Percentiles rank a stretch among this genome's conserved stretches.
phyloP scores from a whole-genome alignment of 441 rosid species.

The Geranium incanum region DNA sequence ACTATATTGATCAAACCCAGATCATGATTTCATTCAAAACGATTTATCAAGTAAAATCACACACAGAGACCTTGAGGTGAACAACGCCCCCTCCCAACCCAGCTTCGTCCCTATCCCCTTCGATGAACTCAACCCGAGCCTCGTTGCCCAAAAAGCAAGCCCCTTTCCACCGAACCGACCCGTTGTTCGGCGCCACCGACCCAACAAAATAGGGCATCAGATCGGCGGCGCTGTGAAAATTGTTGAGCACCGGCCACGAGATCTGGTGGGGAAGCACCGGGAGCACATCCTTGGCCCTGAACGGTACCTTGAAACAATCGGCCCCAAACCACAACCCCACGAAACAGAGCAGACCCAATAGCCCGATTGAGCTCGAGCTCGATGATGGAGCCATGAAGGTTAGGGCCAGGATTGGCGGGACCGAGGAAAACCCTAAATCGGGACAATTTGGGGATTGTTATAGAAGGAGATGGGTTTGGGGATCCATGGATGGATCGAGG shows the following conservation, averaged over 20 bases:
- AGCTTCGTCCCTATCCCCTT: slow-evolving; percentile 43
- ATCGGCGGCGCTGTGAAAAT: slow-evolving; percentile 72
- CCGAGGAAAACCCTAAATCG: slow-evolving; percentile 27
- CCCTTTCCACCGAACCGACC: slow-evolving; percentile 71
- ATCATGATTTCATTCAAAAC: not conserved
- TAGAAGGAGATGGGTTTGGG: not conserved
- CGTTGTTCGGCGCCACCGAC: slow-evolving; percentile 51
- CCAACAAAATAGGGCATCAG: slow-evolving; percentile 74
- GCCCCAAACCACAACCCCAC: slow-evolving; percentile 44
- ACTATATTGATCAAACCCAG: not conserved
- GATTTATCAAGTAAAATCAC: slow-evolving; percentile 3
- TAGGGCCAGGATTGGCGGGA: slow-evolving; percentile 4
- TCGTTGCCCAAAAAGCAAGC: slow-evolving; percentile 79
- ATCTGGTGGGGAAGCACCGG: slow-evolving; percentile 75
- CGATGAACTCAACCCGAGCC: slow-evolving; percentile 59
- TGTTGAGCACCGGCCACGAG: slow-evolving; percentile 88
- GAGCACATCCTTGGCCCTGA: slow-evolving; percentile 63
- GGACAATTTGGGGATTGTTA: not conserved
- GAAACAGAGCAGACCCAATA: slow-evolving; percentile 26
- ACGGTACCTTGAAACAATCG: slow-evolving; percentile 53
- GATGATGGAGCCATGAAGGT: slow-evolving; percentile 9
- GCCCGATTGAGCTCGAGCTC: not conserved
- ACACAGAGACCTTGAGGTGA: slow-evolving; percentile 49
- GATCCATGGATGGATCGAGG: not conserved
- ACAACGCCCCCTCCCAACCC: slow-evolving; percentile 78